A percentile compares a stretch with the other conserved stretches of the same genome.
These are phyloP conservation scores for Chaetomium sp. DNA, from an alignment of 2,329 filamentous ascomycete genomes.

Conservation along the genomic window DNA sequence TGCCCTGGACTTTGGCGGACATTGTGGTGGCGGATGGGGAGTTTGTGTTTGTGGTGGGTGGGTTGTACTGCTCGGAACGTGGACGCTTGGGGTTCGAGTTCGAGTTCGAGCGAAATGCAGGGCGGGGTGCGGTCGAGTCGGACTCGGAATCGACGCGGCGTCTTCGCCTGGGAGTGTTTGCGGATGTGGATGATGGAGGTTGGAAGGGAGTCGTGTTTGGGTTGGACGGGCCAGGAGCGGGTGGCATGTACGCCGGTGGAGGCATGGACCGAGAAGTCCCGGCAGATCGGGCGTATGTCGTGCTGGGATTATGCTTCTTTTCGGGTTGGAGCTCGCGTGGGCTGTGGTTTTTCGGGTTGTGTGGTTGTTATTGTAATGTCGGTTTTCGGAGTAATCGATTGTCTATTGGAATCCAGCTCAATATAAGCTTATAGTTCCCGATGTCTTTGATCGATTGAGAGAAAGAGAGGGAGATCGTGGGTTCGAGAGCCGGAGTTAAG, in stretches of 20 bases:
- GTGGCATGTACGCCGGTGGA: conserved; percentile 29
- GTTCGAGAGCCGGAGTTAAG: not conserved
- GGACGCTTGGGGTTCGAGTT: conserved; percentile 35
- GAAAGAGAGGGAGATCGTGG: not conserved
- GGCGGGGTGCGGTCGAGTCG: conserved; percentile 15
- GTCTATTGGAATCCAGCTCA: not conserved
- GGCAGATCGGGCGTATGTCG: conserved; percentile 9
- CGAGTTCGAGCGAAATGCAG: conserved; percentile 14
- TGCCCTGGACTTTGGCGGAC: conserved; percentile 42
- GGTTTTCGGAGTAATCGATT: not conserved
- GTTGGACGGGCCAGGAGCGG: conserved; percentile 21
- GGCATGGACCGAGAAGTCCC: conserved; percentile 33
- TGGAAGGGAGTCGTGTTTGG: conserved; percentile 1
- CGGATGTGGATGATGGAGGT: conserved; percentile 21
- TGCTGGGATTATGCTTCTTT: not conserved
- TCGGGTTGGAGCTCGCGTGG: not conserved
- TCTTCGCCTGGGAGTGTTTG: conserved; percentile 31
- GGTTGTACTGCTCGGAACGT: conserved; percentile 33
- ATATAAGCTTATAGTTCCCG: not conserved
- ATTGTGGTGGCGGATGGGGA: conserved; percentile 26
- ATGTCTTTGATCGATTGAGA: not conserved
- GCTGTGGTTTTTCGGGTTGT: not conserved
- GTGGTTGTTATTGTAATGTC: not conserved
- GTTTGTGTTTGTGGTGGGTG: conserved; percentile 17
- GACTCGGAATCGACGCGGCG: conserved; percentile 39